Evolutionary conservation across 441 rosid genomes (phyloP).

Genomic region (Gossypium schwendimanii): DNA sequence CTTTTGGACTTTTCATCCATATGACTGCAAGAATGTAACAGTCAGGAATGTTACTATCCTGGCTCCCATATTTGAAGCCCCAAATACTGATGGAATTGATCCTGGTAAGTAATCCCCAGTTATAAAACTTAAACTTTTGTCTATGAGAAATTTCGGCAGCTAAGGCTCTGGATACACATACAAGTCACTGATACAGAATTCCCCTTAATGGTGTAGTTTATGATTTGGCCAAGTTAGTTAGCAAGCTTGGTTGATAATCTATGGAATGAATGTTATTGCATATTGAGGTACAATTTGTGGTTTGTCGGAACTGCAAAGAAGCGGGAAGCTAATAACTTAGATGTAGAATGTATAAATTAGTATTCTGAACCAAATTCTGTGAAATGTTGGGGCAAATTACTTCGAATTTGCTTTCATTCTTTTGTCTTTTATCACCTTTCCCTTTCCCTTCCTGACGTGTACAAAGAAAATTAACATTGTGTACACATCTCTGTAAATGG

Average conservation of each 20-base stretch:
- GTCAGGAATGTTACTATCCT: slow-evolving; percentile 68
- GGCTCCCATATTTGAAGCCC: slow-evolving; percentile 75
- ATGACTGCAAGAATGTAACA: slow-evolving; percentile 86
- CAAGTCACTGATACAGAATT: neutral
- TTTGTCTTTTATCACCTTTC: neutral
- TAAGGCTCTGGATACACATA: neutral
- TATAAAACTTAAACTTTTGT: neutral
- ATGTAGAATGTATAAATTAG: neutral
- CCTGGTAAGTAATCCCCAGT: slow-evolving; percentile 47
- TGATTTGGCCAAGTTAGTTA: neutral
- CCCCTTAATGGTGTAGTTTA: neutral
- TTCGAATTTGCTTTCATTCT: neutral
- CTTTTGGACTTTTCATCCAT: slow-evolving; percentile 94
- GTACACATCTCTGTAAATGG: neutral
- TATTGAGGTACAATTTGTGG: neutral
- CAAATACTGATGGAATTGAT: slow-evolving; percentile 95
- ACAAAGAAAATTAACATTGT: neutral
- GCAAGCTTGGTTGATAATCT: neutral
- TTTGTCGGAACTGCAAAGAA: neutral
- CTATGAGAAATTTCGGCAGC: neutral
- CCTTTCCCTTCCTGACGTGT: neutral
- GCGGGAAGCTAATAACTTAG: neutral
- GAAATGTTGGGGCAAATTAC: neutral
- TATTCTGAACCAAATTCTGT: neutral
- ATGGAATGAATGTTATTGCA: neutral